Evolutionary conservation across 2,329 filamentous ascomycete genomes (phyloP), one percentile per base, ranked within the genome.

Genomic region (Sporothrix pallida): DNA sequence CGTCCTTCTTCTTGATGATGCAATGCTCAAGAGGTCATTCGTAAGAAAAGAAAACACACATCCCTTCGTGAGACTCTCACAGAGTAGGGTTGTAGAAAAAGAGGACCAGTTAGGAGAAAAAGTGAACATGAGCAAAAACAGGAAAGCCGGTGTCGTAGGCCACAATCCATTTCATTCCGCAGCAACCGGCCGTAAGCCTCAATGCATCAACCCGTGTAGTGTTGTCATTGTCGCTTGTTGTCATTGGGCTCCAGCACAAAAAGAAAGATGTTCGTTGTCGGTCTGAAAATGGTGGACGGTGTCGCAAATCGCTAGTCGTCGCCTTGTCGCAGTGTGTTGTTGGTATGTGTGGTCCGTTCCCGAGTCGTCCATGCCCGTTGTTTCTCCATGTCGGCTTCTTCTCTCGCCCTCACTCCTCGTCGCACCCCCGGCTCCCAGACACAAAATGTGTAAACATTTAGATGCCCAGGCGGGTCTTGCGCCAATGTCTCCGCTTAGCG

Each of bases 401-500:
- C 48, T 42, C 68, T 37, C 42, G 67, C 31, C 65, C 63, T 72
- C 69, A 70, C 20, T 20, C 62, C 56, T 70, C 48, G 23, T 73
- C 71, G 50, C 72, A 70, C 68, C 58, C 72, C 15, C 71, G 48
- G 15, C 74, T 56, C 52, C 71, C 65, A 56, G 37, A 70, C 42
- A 75, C 58, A 69, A 70, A 48, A 67, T 70, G 65, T 44, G 56
- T 17, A 56, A 17, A 73, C 84, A 86, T 90, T 89, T 96, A 99
- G 89, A 99, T 97, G 84, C 94, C 94, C 87, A 99, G 94, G 85
- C 94, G 93, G 84, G 96, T 98, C 95, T 99, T 99, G 89, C 96
- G 94, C 96, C 96, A 99, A 86, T 99, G 96, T 88, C 96, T 93
- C 87, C 96, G 90, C 93, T 99, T 99, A 83, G 96, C 95, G 90